These are phyloP conservation scores for Candida maesae DNA, from an alignment of 805 yeast genomes.

Conservation along the genomic window DNA sequence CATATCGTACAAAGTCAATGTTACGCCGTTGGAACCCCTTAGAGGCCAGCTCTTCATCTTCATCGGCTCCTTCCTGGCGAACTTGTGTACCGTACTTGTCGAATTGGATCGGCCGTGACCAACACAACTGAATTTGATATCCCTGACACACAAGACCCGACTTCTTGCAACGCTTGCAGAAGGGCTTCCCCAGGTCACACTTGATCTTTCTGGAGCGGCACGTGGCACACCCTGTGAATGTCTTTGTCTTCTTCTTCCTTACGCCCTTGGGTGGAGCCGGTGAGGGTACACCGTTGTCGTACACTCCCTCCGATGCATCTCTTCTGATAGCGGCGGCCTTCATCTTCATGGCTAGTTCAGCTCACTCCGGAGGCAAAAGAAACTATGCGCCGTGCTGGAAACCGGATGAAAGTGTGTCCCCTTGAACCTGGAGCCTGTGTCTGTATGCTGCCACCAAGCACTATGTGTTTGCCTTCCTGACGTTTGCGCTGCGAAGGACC, in stretches of 20 bases:
- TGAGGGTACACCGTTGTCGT: neutral
- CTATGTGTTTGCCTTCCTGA: too few relatives aligned
- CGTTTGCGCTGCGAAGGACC: too few relatives aligned
- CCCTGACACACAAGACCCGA: conserved; percentile 74
- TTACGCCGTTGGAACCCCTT: conserved; percentile 66
- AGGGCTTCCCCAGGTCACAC: conserved; percentile 71
- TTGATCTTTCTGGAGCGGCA: conserved; percentile 77
- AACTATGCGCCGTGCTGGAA: too few relatives aligned
- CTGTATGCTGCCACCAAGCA: too few relatives aligned
- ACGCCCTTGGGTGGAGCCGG: neutral
- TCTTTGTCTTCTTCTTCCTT: conserved; percentile 48
- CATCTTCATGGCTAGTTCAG: neutral
- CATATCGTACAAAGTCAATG: conserved; percentile 71
- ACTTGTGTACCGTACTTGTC: conserved; percentile 43
- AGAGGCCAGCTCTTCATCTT: conserved; percentile 29
- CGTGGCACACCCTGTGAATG: conserved; percentile 87
- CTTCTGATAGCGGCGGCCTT: neutral
- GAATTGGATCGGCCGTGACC: conserved; percentile 57
- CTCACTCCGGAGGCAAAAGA: too few relatives aligned
- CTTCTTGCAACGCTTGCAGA: conserved; percentile 66
- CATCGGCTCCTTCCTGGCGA: conserved; percentile 18
- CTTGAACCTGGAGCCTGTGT: too few relatives aligned
- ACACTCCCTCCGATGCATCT: neutral
- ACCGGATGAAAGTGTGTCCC: too few relatives aligned
- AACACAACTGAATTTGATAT: conserved; percentile 73